Conservation (phyloP, 306 rosid species). For the Dicorynia guianensis region DNA sequence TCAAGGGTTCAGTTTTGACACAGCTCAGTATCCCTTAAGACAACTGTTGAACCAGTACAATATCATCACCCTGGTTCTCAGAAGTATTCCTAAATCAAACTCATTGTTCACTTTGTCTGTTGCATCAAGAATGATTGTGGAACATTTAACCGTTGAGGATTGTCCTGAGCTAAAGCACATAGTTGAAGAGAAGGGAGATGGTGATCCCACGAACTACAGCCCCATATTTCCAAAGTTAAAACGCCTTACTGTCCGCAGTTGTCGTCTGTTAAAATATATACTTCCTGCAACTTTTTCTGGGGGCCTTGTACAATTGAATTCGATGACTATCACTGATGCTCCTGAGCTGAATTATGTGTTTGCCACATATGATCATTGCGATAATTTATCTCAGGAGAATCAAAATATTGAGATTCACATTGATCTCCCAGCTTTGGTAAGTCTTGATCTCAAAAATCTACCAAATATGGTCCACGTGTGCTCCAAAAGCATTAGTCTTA, state of each 20-base stretch:
- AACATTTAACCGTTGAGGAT: neutral
- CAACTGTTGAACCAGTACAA: too few relatives aligned
- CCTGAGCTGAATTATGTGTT: conserved; percentile 27
- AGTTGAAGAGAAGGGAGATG: neutral
- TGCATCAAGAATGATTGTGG: conserved; percentile 31
- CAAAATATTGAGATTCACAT: conserved; percentile 8
- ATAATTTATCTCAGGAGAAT: neutral
- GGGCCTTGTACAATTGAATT: conserved; percentile 10
- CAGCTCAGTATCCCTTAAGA: too few relatives aligned
- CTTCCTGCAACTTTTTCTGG: conserved; percentile 8
- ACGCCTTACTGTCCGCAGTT: neutral
- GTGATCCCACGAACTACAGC: neutral
- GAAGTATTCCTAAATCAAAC: neutral
- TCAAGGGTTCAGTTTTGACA: too few relatives aligned
- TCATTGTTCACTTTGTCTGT: conserved; percentile 18
- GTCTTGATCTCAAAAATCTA: neutral
- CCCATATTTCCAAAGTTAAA: conserved; percentile 5
- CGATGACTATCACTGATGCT: neutral
- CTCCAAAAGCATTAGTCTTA: neutral
- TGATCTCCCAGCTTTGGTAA: conserved; percentile 11
- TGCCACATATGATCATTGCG: neutral
- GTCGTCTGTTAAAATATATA: conserved; percentile 1
- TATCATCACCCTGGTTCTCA: too few relatives aligned
- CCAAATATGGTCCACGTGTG: conserved; percentile 21
- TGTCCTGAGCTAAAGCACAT: conserved; percentile 4